Conservation (phyloP, 306 rosid species). For the Adenanthera pavonina region DNA sequence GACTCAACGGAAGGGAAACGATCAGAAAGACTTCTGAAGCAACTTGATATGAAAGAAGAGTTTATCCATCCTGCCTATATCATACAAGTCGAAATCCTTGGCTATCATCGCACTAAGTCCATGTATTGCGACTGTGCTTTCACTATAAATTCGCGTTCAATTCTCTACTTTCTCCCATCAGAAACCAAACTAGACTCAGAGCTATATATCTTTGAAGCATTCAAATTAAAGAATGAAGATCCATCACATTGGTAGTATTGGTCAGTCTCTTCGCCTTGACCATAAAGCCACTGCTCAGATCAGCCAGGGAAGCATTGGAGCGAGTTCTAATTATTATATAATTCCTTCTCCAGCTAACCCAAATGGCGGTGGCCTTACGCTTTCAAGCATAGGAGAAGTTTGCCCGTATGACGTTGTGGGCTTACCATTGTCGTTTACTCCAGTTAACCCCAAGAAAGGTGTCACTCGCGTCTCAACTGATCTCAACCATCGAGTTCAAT, state of each 20-base stretch:
- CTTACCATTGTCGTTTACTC: no score
- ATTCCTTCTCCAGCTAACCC: constrained; percentile 30
- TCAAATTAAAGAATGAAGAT: no score
- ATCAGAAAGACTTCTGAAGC: no score
- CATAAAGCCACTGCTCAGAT: constrained; percentile 23
- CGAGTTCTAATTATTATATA: constrained; percentile 36
- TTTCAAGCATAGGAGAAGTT: constrained; percentile 21
- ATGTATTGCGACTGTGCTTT: no score
- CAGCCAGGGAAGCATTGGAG: constrained; percentile 12
- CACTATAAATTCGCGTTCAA: no score
- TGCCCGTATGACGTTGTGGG: constrained; percentile 59
- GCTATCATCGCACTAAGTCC: no score
- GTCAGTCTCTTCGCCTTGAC: constrained; percentile 36
- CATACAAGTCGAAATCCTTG: no score
- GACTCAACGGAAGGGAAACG: no score
- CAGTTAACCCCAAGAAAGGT: constrained; percentile 40
- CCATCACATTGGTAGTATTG: neutral
- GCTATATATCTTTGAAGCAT: no score
- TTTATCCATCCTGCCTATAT: no score
- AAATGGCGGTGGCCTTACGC: constrained; percentile 47
- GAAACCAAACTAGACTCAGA: neutral
- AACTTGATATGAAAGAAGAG: no score
- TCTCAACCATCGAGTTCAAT: constrained; percentile 52
- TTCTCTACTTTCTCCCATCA: no score
- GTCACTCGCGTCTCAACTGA: constrained; percentile 47